A percentile compares a stretch with the other conserved stretches of the same genome.
These are phyloP conservation scores for Colletotrichum acutatum DNA, from an alignment of 2,329 filamentous ascomycete genomes.

Conservation along the genomic window DNA sequence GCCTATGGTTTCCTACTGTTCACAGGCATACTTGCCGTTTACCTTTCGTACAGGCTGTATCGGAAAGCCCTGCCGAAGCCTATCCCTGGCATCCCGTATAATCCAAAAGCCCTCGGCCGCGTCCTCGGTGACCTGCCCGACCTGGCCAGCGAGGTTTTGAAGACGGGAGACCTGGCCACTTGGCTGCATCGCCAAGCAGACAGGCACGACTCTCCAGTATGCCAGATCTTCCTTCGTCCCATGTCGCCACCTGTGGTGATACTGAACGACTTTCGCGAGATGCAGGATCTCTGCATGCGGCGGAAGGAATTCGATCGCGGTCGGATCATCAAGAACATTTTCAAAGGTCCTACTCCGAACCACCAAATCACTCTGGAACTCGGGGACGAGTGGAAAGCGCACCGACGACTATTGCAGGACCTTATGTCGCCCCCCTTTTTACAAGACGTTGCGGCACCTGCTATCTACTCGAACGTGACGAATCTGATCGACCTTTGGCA, in stretches of 20 bases:
- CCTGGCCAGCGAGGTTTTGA: not conserved
- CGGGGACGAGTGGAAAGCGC: conserved; percentile 44
- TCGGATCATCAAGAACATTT: not conserved
- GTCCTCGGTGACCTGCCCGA: conserved; percentile 17
- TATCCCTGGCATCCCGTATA: conserved; percentile 21
- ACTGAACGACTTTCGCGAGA: conserved; percentile 46
- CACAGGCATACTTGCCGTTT: not conserved
- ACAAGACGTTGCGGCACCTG: conserved; percentile 44
- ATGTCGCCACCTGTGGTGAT: conserved; percentile 44
- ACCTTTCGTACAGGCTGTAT: not conserved
- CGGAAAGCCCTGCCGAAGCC: conserved; percentile 17
- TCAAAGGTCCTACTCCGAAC: conserved; percentile 36
- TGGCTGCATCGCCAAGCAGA: conserved; percentile 42
- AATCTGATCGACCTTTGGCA: conserved; percentile 48
- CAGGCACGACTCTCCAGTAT: conserved; percentile 41
- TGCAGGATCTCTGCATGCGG: conserved; percentile 47
- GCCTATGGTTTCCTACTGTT: not conserved
- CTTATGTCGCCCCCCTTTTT: conserved; percentile 51
- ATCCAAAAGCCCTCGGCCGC: not conserved
- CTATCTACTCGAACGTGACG: conserved; percentile 44
- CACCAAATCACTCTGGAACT: conserved; percentile 46
- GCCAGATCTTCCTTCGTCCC: conserved; percentile 48
- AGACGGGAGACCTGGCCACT: not conserved
- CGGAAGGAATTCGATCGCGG: conserved; percentile 48
- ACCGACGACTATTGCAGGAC: conserved; percentile 49